phyloP scores from a whole-genome alignment of 2,329 filamentous ascomycete genomes.

The Diaporthe sp. region DNA sequence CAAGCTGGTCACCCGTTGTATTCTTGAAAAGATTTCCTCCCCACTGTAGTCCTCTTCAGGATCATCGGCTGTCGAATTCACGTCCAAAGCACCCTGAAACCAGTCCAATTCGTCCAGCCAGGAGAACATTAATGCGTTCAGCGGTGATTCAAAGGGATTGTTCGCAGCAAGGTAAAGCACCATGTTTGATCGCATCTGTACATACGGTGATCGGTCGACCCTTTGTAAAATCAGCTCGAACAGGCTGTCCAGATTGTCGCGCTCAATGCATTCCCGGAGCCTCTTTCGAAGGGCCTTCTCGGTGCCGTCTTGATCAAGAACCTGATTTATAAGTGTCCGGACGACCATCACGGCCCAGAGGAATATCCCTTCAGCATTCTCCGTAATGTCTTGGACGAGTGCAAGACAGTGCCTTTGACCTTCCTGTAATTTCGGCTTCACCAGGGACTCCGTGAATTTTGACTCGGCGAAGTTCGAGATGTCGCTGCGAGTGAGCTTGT shows the following conservation, averaged over 20 bases:
- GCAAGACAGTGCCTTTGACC: neutral
- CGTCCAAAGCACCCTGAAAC: neutral
- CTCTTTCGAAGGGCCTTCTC: neutral
- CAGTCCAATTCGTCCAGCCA: constrained; percentile 14
- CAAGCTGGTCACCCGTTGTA: neutral
- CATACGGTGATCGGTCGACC: neutral
- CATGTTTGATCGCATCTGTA: constrained; percentile 4
- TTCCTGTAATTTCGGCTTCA: neutral
- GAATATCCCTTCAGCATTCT: constrained; percentile 15
- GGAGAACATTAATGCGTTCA: neutral
- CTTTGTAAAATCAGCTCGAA: constrained; percentile 16
- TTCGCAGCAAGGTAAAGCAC: constrained; percentile 11
- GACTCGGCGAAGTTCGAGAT: constrained; percentile 6
- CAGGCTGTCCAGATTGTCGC: constrained; percentile 5
- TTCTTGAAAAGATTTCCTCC: neutral
- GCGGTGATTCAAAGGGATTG: constrained; percentile 11
- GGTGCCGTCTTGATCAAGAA: neutral
- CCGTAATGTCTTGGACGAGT: constrained; percentile 2
- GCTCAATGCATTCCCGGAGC: constrained; percentile 5
- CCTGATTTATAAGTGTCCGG: neutral
- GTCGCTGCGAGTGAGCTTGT: constrained; percentile 6
- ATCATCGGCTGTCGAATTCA: too few relatives aligned
- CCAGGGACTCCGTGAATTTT: neutral
- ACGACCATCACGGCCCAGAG: constrained; percentile 19
- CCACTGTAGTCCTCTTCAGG: neutral